Evolutionary conservation across 768 basidiomycete species (phyloP).

Genomic region (Termitomyces sp.): DNA sequence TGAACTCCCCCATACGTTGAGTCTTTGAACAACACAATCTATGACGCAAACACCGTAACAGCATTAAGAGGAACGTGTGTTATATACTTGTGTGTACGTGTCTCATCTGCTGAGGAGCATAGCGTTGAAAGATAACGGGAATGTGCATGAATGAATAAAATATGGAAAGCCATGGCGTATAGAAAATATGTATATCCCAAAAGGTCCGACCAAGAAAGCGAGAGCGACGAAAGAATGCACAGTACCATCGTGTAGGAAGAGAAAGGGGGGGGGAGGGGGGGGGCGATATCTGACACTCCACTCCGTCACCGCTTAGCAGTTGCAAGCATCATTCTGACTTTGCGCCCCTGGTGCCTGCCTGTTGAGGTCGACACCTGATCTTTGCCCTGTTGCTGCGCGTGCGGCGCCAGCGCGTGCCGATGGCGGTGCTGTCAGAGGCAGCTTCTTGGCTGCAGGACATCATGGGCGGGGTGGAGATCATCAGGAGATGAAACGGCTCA

Average conservation of each 20-base stretch:
- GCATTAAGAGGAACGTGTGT: not conserved
- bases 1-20: too few species aligned
- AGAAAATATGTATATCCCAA: slow-evolving; percentile 35
- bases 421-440: slow-evolving; percentile 76
- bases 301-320: slow-evolving; percentile 51
- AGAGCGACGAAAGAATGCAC: slow-evolving; percentile 23
- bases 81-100: not conserved
- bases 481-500: slow-evolving; percentile 25
- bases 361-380: slow-evolving; percentile 78
- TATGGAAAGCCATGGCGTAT: slow-evolving; percentile 15
- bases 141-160: slow-evolving; percentile 4
- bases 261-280: slow-evolving; percentile 13
- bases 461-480: slow-evolving; percentile 4
- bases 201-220: slow-evolving; percentile 24
- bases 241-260: slow-evolving; percentile 17
- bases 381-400: slow-evolving; percentile 44
- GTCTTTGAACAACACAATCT: not conserved
- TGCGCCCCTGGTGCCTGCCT: slow-evolving; percentile 47
- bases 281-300: not conserved
- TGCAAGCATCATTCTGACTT: slow-evolving; percentile 64
- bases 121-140: not conserved
- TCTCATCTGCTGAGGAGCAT: not conserved
- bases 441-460: slow-evolving; percentile 64
- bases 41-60: not conserved
- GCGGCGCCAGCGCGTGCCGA: slow-evolving; percentile 52